Conservation (phyloP, 805 yeast species). For the Cyberlindnera meyerae region DNA sequence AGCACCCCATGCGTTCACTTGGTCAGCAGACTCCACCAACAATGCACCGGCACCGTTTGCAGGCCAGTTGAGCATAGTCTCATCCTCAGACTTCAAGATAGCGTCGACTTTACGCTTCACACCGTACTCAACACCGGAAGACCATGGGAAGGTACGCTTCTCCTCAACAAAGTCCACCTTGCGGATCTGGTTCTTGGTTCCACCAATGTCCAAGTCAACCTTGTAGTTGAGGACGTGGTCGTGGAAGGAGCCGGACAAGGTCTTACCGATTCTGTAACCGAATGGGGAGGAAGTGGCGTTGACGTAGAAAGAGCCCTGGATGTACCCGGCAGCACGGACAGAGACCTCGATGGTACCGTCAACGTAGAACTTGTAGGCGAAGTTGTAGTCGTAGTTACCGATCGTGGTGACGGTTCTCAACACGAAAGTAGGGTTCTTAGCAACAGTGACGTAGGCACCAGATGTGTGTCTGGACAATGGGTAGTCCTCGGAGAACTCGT, state of each 20-base stretch:
- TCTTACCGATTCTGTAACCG: constrained; percentile 23
- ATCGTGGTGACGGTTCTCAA: constrained; percentile 24
- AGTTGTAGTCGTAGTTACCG: constrained; percentile 26
- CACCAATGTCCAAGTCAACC: constrained; percentile 28
- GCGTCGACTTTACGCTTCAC: constrained; percentile 15
- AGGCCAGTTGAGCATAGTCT: constrained; percentile 21
- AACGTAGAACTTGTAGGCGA: constrained; percentile 21
- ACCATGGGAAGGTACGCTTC: constrained; percentile 26
- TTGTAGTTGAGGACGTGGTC: constrained; percentile 27
- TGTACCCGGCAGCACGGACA: constrained; percentile 28
- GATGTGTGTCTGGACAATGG: constrained; percentile 23
- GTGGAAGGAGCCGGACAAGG: constrained; percentile 27
- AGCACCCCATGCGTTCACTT: constrained; percentile 24
- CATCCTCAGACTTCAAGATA: constrained; percentile 19
- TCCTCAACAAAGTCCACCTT: constrained; percentile 13
- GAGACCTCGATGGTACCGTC: constrained; percentile 28
- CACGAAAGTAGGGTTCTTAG: constrained; percentile 24
- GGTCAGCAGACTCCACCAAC: constrained; percentile 23
- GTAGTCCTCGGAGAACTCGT: constrained; percentile 22
- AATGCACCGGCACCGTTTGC: constrained; percentile 23
- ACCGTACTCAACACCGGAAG: constrained; percentile 20
- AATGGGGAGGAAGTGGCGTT: constrained; percentile 17
- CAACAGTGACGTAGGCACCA: constrained; percentile 15
- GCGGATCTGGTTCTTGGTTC: constrained; percentile 21
- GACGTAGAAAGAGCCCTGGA: constrained; percentile 27